A percentile compares a stretch with the other conserved stretches of the same genome.
Conservation (phyloP, 2,329 filamentous ascomycete species). For the Akanthomyces lecanii region DNA sequence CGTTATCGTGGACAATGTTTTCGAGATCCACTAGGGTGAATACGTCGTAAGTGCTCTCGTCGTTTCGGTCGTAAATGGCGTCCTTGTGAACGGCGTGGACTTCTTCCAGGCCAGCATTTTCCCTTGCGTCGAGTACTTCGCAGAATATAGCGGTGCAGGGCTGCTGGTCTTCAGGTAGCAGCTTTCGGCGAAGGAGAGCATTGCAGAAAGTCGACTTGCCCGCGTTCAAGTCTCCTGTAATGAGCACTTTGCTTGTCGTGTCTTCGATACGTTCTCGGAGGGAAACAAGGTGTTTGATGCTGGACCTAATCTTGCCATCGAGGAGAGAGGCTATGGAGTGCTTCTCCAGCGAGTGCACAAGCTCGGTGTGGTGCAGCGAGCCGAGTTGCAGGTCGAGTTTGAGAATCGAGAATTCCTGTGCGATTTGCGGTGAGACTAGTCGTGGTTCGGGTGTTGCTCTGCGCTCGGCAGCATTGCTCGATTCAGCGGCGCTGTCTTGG, state of each 20-base stretch:
- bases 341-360: conserved; percentile 94
- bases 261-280: conserved; percentile 94
- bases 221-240: conserved; percentile 94
- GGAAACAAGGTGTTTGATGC: conserved; percentile 82
- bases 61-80: conserved; percentile 73
- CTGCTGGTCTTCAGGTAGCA: conserved; percentile 94
- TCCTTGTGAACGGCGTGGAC: conserved; percentile 92
- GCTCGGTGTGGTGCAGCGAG: conserved; percentile 75
- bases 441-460: conserved; percentile 66
- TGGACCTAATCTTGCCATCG: conserved; percentile 91
- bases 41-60: conserved; percentile 91
- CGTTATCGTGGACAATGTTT: conserved; percentile 83
- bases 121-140: conserved; percentile 86
- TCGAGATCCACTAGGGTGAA: conserved; percentile 76
- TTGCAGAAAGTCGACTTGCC: conserved; percentile 99
- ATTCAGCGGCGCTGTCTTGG: conserved; percentile 57
- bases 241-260: conserved; percentile 91
- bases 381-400: conserved; percentile 94
- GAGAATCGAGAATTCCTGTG: conserved; percentile 90
- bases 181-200: conserved; percentile 85
- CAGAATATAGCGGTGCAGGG: conserved; percentile 98
- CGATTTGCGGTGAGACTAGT: conserved; percentile 85
- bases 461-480: conserved; percentile 65
- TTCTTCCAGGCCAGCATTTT: conserved; percentile 88
- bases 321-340: conserved; percentile 82